Evolutionary conservation across 129 eudicot species (phyloP).

Genomic region (Daucus carota): DNA sequence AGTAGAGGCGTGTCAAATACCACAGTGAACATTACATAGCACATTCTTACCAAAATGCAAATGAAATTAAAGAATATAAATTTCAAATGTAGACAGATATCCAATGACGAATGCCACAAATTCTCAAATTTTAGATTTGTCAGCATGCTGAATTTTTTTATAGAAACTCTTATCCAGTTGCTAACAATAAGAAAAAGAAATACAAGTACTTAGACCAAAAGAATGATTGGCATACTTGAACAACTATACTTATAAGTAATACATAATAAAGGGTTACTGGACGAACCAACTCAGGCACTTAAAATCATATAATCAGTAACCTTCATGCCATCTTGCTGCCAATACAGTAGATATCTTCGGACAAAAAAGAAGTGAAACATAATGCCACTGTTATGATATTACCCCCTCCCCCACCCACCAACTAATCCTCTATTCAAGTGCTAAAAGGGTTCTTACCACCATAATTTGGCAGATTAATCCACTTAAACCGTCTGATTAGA

Average conservation of each 20-base stretch:
- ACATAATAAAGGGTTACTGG: neutral
- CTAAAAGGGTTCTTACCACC: neutral
- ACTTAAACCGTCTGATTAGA: neutral
- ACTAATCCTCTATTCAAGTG: neutral
- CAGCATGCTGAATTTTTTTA: neutral
- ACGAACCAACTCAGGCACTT: neutral
- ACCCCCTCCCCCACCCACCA: neutral
- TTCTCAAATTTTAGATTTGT: neutral
- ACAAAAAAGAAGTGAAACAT: neutral
- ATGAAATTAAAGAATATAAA: neutral
- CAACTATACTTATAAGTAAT: neutral
- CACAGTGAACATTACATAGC: neutral
- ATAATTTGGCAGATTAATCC: neutral
- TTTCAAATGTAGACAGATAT: constrained; percentile 10
- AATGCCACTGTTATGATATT: neutral
- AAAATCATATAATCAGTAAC: neutral
- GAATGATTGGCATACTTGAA: neutral
- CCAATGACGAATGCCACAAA: neutral
- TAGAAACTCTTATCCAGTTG: neutral
- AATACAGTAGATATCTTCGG: neutral
- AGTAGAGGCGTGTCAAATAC: neutral
- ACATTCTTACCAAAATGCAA: neutral
- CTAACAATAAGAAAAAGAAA: neutral
- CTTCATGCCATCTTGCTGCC: neutral
- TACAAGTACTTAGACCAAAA: neutral